Percentiles rank a stretch among this genome's conserved stretches.
phyloP scores from a whole-genome alignment of 1,139 yeast species.

The Lodderomyces theae region DNA sequence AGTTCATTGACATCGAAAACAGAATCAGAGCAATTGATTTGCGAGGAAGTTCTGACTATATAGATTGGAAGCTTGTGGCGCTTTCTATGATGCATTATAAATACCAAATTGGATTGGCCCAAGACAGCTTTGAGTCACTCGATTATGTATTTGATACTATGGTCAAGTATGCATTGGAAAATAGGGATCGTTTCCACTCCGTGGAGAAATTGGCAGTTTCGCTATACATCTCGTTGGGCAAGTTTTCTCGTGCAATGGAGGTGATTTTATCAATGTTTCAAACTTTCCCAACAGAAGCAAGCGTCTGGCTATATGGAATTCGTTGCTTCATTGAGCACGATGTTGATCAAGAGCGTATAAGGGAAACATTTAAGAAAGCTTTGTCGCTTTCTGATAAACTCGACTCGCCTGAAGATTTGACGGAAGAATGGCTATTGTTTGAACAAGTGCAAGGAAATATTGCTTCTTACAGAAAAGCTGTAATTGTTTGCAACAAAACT shows the following conservation, averaged over 20 bases:
- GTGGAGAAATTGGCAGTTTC: conserved; percentile 41
- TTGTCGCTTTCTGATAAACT: conserved; percentile 19
- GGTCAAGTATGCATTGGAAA: conserved; percentile 24
- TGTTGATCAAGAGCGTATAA: conserved; percentile 18
- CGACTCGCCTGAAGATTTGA: conserved; percentile 55
- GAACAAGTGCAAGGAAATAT: conserved; percentile 36
- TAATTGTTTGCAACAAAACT: conserved; percentile 12
- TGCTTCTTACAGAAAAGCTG: conserved; percentile 21
- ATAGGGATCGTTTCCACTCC: conserved; percentile 37
- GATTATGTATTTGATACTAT: conserved; percentile 1
- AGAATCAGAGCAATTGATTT: conserved; percentile 19
- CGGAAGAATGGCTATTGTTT: conserved; percentile 45
- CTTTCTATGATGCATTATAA: conserved; percentile 25
- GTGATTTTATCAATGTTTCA: conserved; percentile 27
- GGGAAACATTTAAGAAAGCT: conserved; percentile 32
- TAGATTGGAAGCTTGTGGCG: conserved; percentile 38
- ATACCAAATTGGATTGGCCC: conserved; percentile 9
- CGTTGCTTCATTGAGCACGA: conserved; percentile 27
- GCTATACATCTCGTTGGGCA: conserved; percentile 25
- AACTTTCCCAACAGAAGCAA: conserved; percentile 32
- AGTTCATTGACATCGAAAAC: neutral
- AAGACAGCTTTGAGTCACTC: neutral
- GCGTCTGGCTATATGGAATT: conserved; percentile 48
- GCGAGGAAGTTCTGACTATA: conserved; percentile 21
- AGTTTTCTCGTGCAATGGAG: conserved; percentile 24